Evolutionary conservation across 2,329 filamentous ascomycete genomes (phyloP).

Genomic region (Beauveria sp.): DNA sequence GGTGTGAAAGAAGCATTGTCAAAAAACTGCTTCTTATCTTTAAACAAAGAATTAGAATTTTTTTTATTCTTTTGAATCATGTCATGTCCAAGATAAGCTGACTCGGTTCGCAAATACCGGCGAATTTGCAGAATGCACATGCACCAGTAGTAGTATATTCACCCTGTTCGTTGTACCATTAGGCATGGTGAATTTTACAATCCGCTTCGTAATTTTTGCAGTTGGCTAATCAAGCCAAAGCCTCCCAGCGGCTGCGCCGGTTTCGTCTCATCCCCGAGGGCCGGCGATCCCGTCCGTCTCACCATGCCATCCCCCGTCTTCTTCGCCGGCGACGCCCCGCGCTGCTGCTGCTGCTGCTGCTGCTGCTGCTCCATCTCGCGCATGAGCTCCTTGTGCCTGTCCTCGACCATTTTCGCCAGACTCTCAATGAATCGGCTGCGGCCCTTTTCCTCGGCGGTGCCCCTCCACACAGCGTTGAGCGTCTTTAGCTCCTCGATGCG

Average conservation of each 20-base stretch:
- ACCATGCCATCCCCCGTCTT: constrained; percentile 24
- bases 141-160: not conserved
- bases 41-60: no score
- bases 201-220: constrained; percentile 52
- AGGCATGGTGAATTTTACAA: constrained; percentile 25
- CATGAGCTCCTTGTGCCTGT: constrained; percentile 50
- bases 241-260: constrained; percentile 35
- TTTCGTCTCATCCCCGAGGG: constrained; percentile 16
- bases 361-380: constrained; percentile 36
- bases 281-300: constrained; percentile 24
- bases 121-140: not conserved
- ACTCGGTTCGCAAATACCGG: no score
- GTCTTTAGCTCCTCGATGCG: constrained; percentile 71
- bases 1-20: no score
- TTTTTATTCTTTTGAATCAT: no score
- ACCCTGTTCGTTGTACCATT: not conserved
- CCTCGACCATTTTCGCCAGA: constrained; percentile 75
- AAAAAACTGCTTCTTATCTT: no score
- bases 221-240: constrained; percentile 54
- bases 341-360: not conserved
- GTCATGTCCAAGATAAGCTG: no score
- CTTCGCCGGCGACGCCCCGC: not conserved
- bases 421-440: constrained; percentile 73
- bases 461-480: constrained; percentile 78
- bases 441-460: constrained; percentile 90